Conservation (phyloP, 805 yeast genomes). For the Pichia cephalocereana region DNA sequence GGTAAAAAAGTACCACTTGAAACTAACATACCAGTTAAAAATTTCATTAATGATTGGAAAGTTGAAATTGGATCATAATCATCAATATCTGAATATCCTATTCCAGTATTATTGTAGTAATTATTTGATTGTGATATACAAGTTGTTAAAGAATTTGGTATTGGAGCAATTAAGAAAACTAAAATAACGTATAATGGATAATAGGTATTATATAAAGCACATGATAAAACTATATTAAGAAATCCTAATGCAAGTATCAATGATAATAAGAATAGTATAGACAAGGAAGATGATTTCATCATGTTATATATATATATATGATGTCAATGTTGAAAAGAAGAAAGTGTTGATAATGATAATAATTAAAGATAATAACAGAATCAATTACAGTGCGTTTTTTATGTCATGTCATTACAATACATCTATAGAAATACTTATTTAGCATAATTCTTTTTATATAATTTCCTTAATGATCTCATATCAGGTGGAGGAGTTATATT, state of each 20-base stretch:
- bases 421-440: too few species aligned
- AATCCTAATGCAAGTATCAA: slow-evolving; percentile 82
- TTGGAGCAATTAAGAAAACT: slow-evolving; percentile 27
- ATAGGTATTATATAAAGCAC: slow-evolving; percentile 84
- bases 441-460: not conserved
- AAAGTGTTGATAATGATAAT: too few species aligned
- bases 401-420: too few species aligned
- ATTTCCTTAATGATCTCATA: slow-evolving; percentile 53
- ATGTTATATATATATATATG: not conserved
- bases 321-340: too few species aligned
- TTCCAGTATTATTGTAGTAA: slow-evolving; percentile 9
- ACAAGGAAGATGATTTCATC: slow-evolving; percentile 32
- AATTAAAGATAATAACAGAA: too few species aligned
- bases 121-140: slow-evolving; percentile 8
- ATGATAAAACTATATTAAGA: slow-evolving; percentile 75
- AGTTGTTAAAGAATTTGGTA: slow-evolving; percentile 26
- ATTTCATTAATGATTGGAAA: slow-evolving; percentile 21
- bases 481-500: slow-evolving; percentile 76
- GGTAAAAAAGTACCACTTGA: slow-evolving; percentile 27
- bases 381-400: too few species aligned
- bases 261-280: slow-evolving; percentile 66
- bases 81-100: slow-evolving; percentile 13
- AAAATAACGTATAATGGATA: slow-evolving; percentile 64
- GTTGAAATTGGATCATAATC: slow-evolving; percentile 12
- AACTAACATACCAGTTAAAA: slow-evolving; percentile 26